Conservation (phyloP, 148 eudicot species). For the Diospyros kaki region DNA sequence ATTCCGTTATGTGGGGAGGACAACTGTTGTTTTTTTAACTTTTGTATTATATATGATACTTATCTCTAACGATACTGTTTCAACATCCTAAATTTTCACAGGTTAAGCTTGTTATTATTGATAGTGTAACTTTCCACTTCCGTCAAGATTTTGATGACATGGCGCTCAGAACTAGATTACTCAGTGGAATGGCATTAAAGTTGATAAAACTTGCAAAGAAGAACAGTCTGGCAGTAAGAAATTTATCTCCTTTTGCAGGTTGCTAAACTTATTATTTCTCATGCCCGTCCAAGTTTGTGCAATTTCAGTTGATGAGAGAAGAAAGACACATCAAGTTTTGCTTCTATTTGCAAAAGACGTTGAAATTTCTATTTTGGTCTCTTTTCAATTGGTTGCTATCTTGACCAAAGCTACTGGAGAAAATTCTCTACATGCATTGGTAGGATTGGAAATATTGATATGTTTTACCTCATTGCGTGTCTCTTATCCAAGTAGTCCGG, state of each 20-base stretch:
- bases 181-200: constrained; percentile 78
- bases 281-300: not conserved
- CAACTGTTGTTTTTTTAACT: not conserved
- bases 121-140: constrained; percentile 88
- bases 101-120: constrained; percentile 85
- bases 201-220: constrained; percentile 83
- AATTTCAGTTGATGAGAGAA: not conserved
- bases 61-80: constrained; percentile 3
- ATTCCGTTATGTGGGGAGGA: not conserved
- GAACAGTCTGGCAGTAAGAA: constrained; percentile 76
- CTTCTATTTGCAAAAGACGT: no score
- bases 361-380: not conserved
- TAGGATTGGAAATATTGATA: not conserved
- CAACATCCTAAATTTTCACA: constrained; percentile 23
- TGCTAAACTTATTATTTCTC: not conserved
- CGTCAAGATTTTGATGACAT: constrained; percentile 96
- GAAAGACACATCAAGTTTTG: not conserved
- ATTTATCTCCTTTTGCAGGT: not conserved
- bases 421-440: not conserved
- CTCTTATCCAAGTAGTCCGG: no score
- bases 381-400: not conserved
- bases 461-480: not conserved
- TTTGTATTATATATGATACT: not conserved
- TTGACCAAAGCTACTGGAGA: not conserved
- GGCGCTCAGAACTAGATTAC: constrained; percentile 85